Base-by-base conservation (phyloP, 768 basidiomycete genomes). In the Leccinum uliginosum region DNA sequence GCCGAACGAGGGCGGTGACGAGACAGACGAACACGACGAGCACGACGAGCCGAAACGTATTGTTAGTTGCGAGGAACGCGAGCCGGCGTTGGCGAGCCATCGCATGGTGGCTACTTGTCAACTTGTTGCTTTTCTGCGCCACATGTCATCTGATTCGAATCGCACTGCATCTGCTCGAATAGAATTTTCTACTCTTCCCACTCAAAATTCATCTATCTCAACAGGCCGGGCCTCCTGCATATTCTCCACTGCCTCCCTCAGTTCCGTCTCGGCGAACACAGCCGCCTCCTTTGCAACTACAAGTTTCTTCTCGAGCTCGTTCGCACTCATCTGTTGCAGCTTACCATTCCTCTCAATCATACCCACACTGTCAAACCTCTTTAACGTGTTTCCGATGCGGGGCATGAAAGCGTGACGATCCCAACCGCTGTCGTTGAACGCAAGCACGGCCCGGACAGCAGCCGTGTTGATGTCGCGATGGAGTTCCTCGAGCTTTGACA, bases 401-500 rank as follows among this genome's bases (percentile, higher is more conserved):
- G 90, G 90, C 66, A 91, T 71, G 66, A 86, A 85, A 4, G 76
- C 80, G 57, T 80, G 74, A 11, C 79, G 78, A 68, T 91, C 91
- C 91, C 91, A 92, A 23, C 91, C 90, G 58, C 80, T 85, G 72
- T 93, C 90, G 62, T 92, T 93, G 76, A 90, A 87, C 1, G 86
- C 81, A 24, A 93, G 78, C 21, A 92, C 85, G 7, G 89, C 89
- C 26, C 86, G 81, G 26, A 92, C 89, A 4, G 91, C 90, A 6
- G 91, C 91, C 3, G 83, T 89, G 71, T 93, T 94, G 73, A 93
- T 93, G 62, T 93, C 91, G 27, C 89, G 86, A 62, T 94, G 91
- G 32, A 93, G 77, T 65, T 91, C 91, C 70, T 94, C 91, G 34
- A 94, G 76, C 68, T 93, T 93, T 0, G 89, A 89, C 17, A 94